Percentiles rank a stretch among this genome's conserved stretches.
These are phyloP conservation scores for Neopestalotiopsis clavispora DNA, from an alignment of 2,329 filamentous ascomycete genomes.

Conservation along the genomic window DNA sequence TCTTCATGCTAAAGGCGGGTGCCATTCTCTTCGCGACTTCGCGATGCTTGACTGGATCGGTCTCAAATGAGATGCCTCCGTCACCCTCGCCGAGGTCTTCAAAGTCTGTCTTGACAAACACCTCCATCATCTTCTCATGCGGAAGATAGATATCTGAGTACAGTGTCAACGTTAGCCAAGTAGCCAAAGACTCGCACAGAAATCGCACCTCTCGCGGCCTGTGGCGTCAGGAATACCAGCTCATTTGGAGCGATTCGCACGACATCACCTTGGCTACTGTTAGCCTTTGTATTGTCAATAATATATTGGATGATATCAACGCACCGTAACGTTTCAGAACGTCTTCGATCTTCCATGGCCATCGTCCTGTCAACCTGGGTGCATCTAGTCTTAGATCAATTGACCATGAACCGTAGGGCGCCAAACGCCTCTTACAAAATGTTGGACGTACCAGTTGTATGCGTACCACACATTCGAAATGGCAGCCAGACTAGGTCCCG, in stretches of 20 bases:
- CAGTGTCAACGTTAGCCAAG: not conserved
- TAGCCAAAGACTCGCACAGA: not conserved
- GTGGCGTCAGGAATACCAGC: constrained; percentile 20
- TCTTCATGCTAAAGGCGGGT: constrained; percentile 27
- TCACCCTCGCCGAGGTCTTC: constrained; percentile 26
- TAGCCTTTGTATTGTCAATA: not conserved
- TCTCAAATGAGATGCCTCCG: constrained; percentile 24
- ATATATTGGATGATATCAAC: not conserved
- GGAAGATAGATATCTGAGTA: constrained; percentile 23
- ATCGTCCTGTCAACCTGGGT: constrained; percentile 18
- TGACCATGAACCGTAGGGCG: not conserved
- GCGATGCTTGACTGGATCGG: constrained; percentile 26
- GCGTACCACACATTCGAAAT: not conserved
- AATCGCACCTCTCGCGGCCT: constrained; percentile 18
- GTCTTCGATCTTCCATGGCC: constrained; percentile 21
- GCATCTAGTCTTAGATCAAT: not conserved
- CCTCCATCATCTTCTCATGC: constrained; percentile 20
- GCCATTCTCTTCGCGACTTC: constrained; percentile 25
- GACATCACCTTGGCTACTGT: constrained; percentile 15
- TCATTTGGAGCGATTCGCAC: constrained; percentile 27
- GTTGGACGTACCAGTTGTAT: not conserved
- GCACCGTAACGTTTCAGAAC: constrained; percentile 19
- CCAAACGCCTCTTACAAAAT: no score
- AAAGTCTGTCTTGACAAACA: constrained; percentile 23
- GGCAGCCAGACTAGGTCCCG: not conserved